Base-by-base conservation (phyloP, 768 basidiomycete genomes). In the Suillus ampliporus region DNA sequence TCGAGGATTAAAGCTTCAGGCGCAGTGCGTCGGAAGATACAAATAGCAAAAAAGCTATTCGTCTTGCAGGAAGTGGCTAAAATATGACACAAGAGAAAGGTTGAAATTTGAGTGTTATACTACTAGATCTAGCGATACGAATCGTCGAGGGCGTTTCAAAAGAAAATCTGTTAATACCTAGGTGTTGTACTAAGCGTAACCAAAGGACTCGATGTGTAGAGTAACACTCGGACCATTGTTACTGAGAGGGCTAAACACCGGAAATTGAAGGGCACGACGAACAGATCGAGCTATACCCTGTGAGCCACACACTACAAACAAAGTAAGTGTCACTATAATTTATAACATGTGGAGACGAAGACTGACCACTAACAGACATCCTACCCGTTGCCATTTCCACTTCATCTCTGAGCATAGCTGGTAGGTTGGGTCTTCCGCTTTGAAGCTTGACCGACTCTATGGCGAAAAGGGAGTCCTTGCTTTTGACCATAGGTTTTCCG, bases 181-280 rank as follows among this genome's bases (percentile, higher is more conserved):
- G 31, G 31, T 38, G 38, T 38, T 15, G 13, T 31, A 13, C 38
- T 38, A 69, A 58, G 70, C 66, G 40, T 68, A 75, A n/a, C 79
- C 80, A 57, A 81, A 82, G 1, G 78, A 76, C 66, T 86, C 84
- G 7, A 84, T 75, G 66, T 82, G 80, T 23, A 86, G 68, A 14
- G 72, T 65, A 13, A 84, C 77, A 46, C 76, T 80, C 31, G 83
- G 80, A 5, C 80, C 83, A 6, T 83, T 82, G 34, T 72, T 71
- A 48, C 78, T 79, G 19, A 56, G 21, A 7, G 69, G 64, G 4
- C 81, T 70, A 17, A 64, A 69, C 7, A 76, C 64, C 26, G 76
- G 74, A 2, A 66, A 58, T 4, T 78, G 72, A 35, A 86, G 67
- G 0, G 79, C 77, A 0, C 67, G 43, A 21, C 78, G 75, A 26